Evolutionary conservation across 441 rosid species (phyloP).

Genomic region (Dalechampia spathulata): DNA sequence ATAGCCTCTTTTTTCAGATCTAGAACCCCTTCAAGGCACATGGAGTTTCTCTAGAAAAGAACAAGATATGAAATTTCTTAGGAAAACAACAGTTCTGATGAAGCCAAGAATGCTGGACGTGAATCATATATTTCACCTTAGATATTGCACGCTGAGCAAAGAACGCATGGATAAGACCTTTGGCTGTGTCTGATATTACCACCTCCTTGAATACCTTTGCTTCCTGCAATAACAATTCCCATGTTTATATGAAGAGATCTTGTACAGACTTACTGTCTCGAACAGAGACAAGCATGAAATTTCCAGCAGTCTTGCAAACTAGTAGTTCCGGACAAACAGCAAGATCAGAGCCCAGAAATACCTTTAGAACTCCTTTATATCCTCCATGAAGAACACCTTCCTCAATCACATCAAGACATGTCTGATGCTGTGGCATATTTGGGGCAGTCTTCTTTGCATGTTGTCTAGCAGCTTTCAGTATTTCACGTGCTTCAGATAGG

Average conservation of each 20-base stretch:
- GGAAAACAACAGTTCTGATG: too few relatives aligned
- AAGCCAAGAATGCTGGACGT: too few relatives aligned
- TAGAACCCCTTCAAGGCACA: too few relatives aligned
- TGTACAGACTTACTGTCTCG: slow-evolving; percentile 3
- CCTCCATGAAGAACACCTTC: slow-evolving; percentile 92
- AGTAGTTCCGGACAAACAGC: too few relatives aligned
- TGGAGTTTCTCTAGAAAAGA: too few relatives aligned
- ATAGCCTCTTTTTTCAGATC: too few relatives aligned
- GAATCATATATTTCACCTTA: slow-evolving; percentile 40
- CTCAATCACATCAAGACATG: slow-evolving; percentile 82
- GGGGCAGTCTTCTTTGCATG: slow-evolving; percentile 70
- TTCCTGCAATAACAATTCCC: slow-evolving; percentile 51
- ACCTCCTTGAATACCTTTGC: slow-evolving; percentile 67
- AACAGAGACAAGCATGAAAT: not conserved
- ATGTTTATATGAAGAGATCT: slow-evolving; percentile 4
- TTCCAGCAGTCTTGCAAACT: too few relatives aligned
- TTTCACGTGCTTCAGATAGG: slow-evolving; percentile 66
- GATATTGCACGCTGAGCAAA: slow-evolving; percentile 80
- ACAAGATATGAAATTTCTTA: too few relatives aligned
- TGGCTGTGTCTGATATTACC: slow-evolving; percentile 66
- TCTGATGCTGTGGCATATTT: slow-evolving; percentile 87
- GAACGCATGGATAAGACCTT: slow-evolving; percentile 80
- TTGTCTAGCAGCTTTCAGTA: slow-evolving; percentile 52
- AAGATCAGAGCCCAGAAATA: slow-evolving; percentile 14
- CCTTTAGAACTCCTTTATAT: slow-evolving; percentile 83